Evolutionary conservation across 495 filamentous ascomycete genomes (phyloP).

Genomic region (Mycothermus thermophilus): DNA sequence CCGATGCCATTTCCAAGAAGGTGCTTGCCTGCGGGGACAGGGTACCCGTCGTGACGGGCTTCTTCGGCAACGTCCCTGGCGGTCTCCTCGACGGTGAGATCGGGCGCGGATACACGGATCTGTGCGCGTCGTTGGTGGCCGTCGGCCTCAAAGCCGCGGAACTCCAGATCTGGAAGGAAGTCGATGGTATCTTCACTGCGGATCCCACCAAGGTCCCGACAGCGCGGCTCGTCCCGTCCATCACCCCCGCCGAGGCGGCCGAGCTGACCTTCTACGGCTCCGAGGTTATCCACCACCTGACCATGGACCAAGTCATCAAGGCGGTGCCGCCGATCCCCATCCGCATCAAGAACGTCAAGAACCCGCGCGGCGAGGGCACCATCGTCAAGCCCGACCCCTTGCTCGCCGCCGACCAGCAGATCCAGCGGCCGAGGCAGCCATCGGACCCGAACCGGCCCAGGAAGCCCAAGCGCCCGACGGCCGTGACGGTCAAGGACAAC

Average conservation of each 20-base stretch:
- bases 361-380: conserved; percentile 75
- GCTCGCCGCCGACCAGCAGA: conserved; percentile 31
- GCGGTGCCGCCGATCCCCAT: conserved; percentile 74
- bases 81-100: conserved; percentile 62
- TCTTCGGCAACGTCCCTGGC: conserved; percentile 76
- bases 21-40: conserved; percentile 53
- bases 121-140: conserved; percentile 71
- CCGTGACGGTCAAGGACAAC: conserved; percentile 88
- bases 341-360: conserved; percentile 97
- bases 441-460: conserved; percentile 30
- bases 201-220: conserved; percentile 82
- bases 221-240: conserved; percentile 56
- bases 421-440: conserved; percentile 26
- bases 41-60: conserved; percentile 71
- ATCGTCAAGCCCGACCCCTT: conserved; percentile 55
- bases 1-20: conserved; percentile 48
- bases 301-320: conserved; percentile 95
- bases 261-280: conserved; percentile 89
- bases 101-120: conserved; percentile 79
- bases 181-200: conserved; percentile 82
- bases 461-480: conserved; percentile 51
- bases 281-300: conserved; percentile 94
- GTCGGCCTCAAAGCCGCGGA: conserved; percentile 66
- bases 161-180: conserved; percentile 87
- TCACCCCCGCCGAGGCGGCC: conserved; percentile 78